Base-by-base conservation (phyloP, 2,329 filamentous ascomycete species). In the Colletotrichum salicis region DNA sequence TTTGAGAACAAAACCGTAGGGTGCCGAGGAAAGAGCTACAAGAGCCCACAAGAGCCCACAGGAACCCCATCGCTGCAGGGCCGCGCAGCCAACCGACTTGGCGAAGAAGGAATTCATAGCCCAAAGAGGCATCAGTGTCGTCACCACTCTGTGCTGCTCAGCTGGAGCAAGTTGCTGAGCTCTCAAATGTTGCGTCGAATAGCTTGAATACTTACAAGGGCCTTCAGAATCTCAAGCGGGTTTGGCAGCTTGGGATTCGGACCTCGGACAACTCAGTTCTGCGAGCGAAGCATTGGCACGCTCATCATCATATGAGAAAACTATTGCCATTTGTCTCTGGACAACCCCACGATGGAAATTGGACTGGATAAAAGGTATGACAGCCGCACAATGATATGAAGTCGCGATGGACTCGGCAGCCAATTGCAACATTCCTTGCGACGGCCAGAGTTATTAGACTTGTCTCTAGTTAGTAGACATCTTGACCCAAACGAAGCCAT, bases 271-370 rank as follows among this genome's bases (percentile, higher is more conserved):
- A 41, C 45, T 54, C 35, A 15, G 52, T 35, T 56, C 33, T 67
- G 72, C 72, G 66, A 73, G 70, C 35, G 27, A 8, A 48, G 41
- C 61, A 70, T 74, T 74, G 70, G 72, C 72, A 54, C 22, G 66
- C 29, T 73, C 72, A 74, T 74, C 22, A 52, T 69, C 54, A 63
- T 55, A 51, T 7, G 37, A 48, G 59, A 60, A n/a, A 24, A 55
- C 41, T 1, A 11, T 48, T 48, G 19, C 8, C 29, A 13, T 29
- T 29, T 22, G 51, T 31, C 41, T 27, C 48, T 31, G 54, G 35
- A 60, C 31, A 51, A 62, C 13, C 37, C 45, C n/a, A 54, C 52
- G 52, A 67, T 52, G 64, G 58, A 27, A 15, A 27, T 12, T 2
- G 58, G 41, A 6, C 22, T 51, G 33, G 22, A 69, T 72, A 69